Evolutionary conservation across 2,329 filamentous ascomycete genomes (phyloP).

Genomic region (Torrubiellomyces zombiae): DNA sequence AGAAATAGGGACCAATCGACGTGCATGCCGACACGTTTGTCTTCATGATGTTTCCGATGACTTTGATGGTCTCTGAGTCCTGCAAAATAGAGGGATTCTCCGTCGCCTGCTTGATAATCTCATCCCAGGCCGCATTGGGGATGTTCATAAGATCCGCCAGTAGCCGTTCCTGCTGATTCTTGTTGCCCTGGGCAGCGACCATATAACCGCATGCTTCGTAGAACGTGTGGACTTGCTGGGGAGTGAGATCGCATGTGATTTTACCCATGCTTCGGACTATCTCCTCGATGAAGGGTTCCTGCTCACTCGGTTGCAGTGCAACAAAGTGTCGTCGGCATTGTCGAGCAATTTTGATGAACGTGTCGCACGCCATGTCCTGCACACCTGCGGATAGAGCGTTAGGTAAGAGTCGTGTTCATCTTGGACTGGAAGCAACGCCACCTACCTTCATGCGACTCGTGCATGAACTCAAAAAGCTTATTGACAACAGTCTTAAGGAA

Average conservation of each 20-base stretch:
- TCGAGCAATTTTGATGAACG: constrained; percentile 98
- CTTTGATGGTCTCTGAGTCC: constrained; percentile 89
- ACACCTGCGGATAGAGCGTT: constrained; percentile 43
- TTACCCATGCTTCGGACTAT: constrained; percentile 91
- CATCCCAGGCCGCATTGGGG: constrained; percentile 88
- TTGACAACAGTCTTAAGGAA: constrained; percentile 99
- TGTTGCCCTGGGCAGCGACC: constrained; percentile 95
- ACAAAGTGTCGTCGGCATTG: constrained; percentile 97
- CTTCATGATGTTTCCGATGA: constrained; percentile 99
- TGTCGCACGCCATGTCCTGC: constrained; percentile 99
- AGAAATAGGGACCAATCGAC: constrained; percentile 93
- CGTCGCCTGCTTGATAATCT: constrained; percentile 79
- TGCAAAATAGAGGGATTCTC: constrained; percentile 74
- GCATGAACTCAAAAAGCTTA: constrained; percentile 99
- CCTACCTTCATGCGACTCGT: constrained; percentile 90
- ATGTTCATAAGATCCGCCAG: constrained; percentile 85
- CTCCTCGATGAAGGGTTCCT: constrained; percentile 94
- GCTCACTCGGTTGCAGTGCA: constrained; percentile 83
- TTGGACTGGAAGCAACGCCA: constrained; percentile 3
- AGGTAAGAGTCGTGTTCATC: neutral
- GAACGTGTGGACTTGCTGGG: constrained; percentile 96
- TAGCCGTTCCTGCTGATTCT: constrained; percentile 79
- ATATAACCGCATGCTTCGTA: constrained; percentile 99
- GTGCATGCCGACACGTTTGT: constrained; percentile 98
- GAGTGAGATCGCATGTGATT: constrained; percentile 87